Base-by-base conservation (phyloP, 495 filamentous ascomycete genomes). In the Aspergillus sclerotiicarbonarius region DNA sequence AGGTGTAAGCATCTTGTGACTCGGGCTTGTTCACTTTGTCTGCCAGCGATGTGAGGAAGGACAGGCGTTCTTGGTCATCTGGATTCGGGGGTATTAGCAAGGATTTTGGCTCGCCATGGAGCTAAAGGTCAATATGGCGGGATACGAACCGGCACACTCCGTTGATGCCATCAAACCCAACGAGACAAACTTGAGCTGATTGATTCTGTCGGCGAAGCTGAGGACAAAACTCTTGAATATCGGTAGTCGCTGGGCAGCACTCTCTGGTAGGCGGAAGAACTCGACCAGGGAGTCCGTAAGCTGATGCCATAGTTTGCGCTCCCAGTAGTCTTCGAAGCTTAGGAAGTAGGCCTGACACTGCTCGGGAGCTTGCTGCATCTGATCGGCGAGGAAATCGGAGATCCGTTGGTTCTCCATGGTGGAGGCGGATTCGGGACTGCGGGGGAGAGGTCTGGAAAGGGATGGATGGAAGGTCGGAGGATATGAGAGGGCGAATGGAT, bases 301-400 rank as follows among this genome's bases (percentile, higher is more conserved):
- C 74, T 99, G 92, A 76, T 99, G 95, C 94, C 94, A 99, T 76
- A 99, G 83, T 77, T 96, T 95, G 59, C 94, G 89, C 79, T 99
- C 94, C 95, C 94, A 98, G 73, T 83, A 90, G 71, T 96, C 91
- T 83, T 99, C 94, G 61, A 98, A 96, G 59, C 87, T 87, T 62
- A 98, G 84, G 76, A 96, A 91, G 65, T 87, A 83, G 65, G 86
- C 81, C 73, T 97, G 93, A 52, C 94, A 83, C 67, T 96, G 88
- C 56, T 89, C 88, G 55, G 92, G 90, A 67, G 92, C 88, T 70
- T 82, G 75, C 66, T 88, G 84, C 71, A 93, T 89, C 80, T 94
- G 90, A 56, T 93, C 88, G 56, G 82, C 83, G 56, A 99, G 88
- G 79, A 96, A 93, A 75, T 96, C 89, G 68, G 91, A 81, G 72